Percentiles rank a stretch among this genome's conserved stretches.
Evolutionary conservation across 2,329 filamentous ascomycete genomes (phyloP).

Genomic region (Alternaria atra): DNA sequence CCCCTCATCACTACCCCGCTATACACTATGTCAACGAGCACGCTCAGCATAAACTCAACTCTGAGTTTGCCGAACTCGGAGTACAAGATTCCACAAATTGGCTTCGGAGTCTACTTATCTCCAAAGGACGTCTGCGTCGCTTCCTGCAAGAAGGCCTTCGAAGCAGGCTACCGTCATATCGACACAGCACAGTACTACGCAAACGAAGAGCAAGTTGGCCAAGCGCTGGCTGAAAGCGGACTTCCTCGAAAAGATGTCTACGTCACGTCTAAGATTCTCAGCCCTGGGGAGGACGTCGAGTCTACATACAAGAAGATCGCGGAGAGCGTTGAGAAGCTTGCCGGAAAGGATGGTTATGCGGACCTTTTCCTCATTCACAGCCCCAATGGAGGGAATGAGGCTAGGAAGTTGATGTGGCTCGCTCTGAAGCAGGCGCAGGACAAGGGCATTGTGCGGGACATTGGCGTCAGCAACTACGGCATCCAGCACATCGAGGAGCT

Average conservation of each 20-base stretch:
- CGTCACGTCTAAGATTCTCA: constrained; percentile 75
- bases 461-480: constrained; percentile 78
- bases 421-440: constrained; percentile 69
- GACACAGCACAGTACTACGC: constrained; percentile 75
- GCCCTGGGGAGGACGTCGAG: constrained; percentile 62
- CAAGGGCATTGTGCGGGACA: constrained; percentile 69
- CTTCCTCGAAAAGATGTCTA: constrained; percentile 69
- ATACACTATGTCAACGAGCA: constrained; percentile 25
- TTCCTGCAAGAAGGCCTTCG: constrained; percentile 67
- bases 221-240: constrained; percentile 66
- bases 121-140: constrained; percentile 62
- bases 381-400: constrained; percentile 63
- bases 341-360: constrained; percentile 67
- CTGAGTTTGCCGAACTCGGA: constrained; percentile 61
- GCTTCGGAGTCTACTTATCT: constrained; percentile 76
- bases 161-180: constrained; percentile 69
- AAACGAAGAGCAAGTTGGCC: constrained; percentile 73
- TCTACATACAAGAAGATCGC: constrained; percentile 67
- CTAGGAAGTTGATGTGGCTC: constrained; percentile 70
- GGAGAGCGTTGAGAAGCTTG: constrained; percentile 70
- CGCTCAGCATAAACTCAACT: constrained; percentile 57
- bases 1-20: constrained; percentile 16
- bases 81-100: constrained; percentile 69
- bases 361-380: constrained; percentile 77
- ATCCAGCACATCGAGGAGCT: constrained; percentile 74